Conservation (phyloP, 331 rosid species). For the Prunus yedoensis region DNA sequence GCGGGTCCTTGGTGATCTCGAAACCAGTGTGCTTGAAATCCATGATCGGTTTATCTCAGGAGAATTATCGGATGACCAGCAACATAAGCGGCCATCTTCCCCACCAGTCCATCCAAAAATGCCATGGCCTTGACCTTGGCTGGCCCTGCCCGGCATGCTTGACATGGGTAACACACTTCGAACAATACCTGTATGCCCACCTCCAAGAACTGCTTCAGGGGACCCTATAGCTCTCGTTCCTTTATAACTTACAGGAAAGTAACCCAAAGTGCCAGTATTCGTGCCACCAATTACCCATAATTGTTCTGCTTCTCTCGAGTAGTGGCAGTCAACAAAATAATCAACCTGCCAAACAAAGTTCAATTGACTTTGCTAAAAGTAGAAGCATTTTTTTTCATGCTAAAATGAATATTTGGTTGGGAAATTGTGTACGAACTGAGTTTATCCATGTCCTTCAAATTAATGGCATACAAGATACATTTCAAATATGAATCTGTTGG, state of each 20-base stretch:
- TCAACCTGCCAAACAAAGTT: conserved; percentile 58
- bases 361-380: conserved; percentile 1
- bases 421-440: not conserved
- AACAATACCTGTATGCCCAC: conserved; percentile 70
- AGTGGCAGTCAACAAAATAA: conserved; percentile 85
- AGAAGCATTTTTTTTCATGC: not conserved
- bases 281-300: conserved; percentile 88
- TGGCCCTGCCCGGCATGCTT: conserved; percentile 31
- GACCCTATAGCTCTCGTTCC: conserved; percentile 52
- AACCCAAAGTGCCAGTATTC: conserved; percentile 67
- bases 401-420: not conserved
- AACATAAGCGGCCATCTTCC: conserved; percentile 90
- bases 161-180: conserved; percentile 71
- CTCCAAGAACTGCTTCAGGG: conserved; percentile 75
- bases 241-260: conserved; percentile 61
- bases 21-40: conserved; percentile 66
- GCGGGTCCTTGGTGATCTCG: conserved; percentile 48
- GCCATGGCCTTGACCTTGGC: conserved; percentile 36
- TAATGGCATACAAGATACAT: not conserved
- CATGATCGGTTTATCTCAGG: conserved; percentile 54
- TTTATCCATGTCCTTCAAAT: not conserved
- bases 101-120: conserved; percentile 96
- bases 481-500: not conserved
- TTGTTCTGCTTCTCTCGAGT: conserved; percentile 56
- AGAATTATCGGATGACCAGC: conserved; percentile 78